phyloP scores from a whole-genome alignment of 2,329 filamentous ascomycete genomes.

The Aspergillus cejpii region DNA sequence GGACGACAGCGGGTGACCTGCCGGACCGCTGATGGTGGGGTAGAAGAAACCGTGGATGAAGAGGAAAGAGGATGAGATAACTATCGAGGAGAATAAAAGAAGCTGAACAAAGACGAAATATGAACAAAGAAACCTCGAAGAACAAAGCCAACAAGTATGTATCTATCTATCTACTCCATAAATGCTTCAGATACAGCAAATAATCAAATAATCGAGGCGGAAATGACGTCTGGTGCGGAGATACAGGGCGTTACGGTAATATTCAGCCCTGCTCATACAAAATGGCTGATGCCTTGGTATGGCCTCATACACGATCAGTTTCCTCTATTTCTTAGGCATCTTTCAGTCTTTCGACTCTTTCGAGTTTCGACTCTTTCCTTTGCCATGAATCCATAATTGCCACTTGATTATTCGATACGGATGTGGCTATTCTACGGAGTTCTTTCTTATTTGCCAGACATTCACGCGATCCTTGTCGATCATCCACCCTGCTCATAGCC shows the following conservation, averaged over 20 bases:
- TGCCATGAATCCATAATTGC: not conserved
- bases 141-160: too few relatives aligned
- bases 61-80: too few relatives aligned
- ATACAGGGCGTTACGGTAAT: constrained; percentile 4
- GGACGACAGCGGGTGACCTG: constrained; percentile 33
- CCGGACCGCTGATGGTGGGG: constrained; percentile 23
- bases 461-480: not conserved
- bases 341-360: not conserved
- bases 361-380: too few relatives aligned
- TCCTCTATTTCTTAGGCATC: not conserved
- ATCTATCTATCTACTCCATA: too few relatives aligned
- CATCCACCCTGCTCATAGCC: not conserved
- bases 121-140: constrained; percentile 2
- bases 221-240: constrained; percentile 1
- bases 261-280: not conserved
- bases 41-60: constrained; percentile 17
- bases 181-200: not conserved
- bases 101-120: constrained; percentile 5
- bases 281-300: not conserved
- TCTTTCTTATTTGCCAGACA: too few relatives aligned
- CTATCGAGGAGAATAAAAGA: not conserved
- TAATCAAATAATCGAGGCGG: not conserved
- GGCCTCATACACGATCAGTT: not conserved
- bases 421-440: too few relatives aligned
- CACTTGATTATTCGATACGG: too few relatives aligned